A percentile compares a stretch with the other conserved stretches of the same genome.
These are phyloP conservation scores for Acorus gramineus DNA, from an alignment of 106 monocot species.

Conservation along the genomic window DNA sequence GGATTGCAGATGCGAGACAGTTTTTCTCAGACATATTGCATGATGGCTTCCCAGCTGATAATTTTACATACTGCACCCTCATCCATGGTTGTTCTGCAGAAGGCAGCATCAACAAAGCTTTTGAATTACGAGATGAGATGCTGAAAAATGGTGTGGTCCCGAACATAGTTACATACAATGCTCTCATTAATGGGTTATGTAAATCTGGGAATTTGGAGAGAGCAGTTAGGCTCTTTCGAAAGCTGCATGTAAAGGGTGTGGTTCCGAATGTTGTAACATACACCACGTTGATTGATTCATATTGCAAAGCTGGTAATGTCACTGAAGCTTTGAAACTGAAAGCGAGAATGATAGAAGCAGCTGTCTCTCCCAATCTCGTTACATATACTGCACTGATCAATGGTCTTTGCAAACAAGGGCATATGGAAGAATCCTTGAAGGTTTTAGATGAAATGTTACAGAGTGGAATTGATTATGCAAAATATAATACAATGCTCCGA, in stretches of 20 bases:
- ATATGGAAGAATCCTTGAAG: constrained; percentile 38
- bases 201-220: constrained; percentile 75
- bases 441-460: constrained; percentile 71
- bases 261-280: constrained; percentile 61
- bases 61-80: constrained; percentile 71
- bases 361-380: constrained; percentile 50
- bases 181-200: constrained; percentile 88
- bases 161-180: constrained; percentile 69
- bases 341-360: constrained; percentile 59
- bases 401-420: constrained; percentile 59
- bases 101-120: constrained; percentile 56
- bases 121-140: constrained; percentile 78
- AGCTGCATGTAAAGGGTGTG: constrained; percentile 52
- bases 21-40: constrained; percentile 29
- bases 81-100: constrained; percentile 65
- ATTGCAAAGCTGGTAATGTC: constrained; percentile 48
- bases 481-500: constrained; percentile 45
- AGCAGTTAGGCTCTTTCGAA: constrained; percentile 66
- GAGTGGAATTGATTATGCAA: constrained; percentile 49
- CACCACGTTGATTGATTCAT: constrained; percentile 82
- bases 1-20: constrained; percentile 49
- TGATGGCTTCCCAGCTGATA: constrained; percentile 56
- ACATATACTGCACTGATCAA: constrained; percentile 83
- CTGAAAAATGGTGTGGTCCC: constrained; percentile 44
- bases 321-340: constrained; percentile 77